Percentiles rank a stretch among this genome's conserved stretches.
Conservation (phyloP, 2,329 filamentous ascomycete genomes). For the Aureobasidium sp. region DNA sequence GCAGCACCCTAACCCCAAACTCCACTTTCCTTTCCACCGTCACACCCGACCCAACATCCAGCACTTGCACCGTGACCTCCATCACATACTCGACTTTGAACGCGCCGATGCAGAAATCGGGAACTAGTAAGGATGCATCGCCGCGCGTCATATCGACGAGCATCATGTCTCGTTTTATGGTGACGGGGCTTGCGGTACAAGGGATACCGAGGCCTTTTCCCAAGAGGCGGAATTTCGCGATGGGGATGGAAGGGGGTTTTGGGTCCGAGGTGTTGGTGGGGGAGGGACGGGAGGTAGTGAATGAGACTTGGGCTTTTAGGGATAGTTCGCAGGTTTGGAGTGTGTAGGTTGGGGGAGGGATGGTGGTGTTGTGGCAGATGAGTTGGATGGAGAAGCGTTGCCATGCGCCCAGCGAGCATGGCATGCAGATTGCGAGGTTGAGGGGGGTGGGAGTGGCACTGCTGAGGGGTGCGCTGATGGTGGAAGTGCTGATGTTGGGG, state of each 20-base stretch:
- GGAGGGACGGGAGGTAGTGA: background rate
- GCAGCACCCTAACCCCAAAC: background rate
- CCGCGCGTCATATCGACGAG: background rate
- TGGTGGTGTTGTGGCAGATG: background rate
- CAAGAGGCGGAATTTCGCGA: background rate
- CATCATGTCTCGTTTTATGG: background rate
- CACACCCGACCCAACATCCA: background rate
- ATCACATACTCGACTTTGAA: background rate
- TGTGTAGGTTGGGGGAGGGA: background rate
- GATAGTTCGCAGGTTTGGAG: background rate
- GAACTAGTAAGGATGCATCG: background rate
- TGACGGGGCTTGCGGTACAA: background rate
- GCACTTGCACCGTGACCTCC: background rate
- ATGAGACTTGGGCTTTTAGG: background rate
- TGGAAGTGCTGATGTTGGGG: no score
- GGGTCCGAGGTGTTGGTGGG: background rate
- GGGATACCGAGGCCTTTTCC: background rate
- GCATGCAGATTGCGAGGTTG: background rate
- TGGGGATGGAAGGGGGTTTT: background rate
- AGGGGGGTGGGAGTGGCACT: background rate
- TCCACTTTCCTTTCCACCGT: background rate
- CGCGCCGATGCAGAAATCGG: background rate
- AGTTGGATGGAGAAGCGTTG: background rate
- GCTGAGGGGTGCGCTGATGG: no score
- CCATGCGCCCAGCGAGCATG: background rate